Percentiles rank a stretch among this genome's conserved stretches.
phyloP scores from a whole-genome alignment of 805 yeast genomes.

The Isabelozyma rhagii region DNA sequence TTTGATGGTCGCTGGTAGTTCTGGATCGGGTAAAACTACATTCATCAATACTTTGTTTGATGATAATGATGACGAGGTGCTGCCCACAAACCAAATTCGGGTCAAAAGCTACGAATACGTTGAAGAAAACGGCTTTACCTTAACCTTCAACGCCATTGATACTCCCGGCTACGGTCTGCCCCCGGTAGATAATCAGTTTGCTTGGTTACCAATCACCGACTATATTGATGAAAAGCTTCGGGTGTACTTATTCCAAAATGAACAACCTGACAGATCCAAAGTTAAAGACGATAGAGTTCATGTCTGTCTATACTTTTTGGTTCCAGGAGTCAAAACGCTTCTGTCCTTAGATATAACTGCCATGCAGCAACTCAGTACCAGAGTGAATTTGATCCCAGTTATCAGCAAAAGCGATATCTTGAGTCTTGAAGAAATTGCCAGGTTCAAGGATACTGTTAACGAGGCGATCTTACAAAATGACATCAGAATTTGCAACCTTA shows the following conservation, averaged over 20 bases:
- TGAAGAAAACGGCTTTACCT: conserved; percentile 62
- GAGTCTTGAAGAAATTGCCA: conserved; percentile 19
- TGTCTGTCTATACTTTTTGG: conserved; percentile 78
- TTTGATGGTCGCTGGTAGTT: conserved; percentile 34
- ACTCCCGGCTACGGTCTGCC: conserved; percentile 70
- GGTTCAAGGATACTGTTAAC: conserved; percentile 23
- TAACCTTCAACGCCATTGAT: conserved; percentile 64
- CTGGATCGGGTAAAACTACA: conserved; percentile 62
- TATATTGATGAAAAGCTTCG: conserved; percentile 79
- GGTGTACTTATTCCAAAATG: conserved; percentile 67
- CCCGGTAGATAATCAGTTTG: conserved; percentile 41
- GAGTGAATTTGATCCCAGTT: conserved; percentile 39
- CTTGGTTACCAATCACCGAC: conserved; percentile 48
- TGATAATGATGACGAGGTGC: conserved; percentile 14
- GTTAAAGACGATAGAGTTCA: conserved; percentile 69
- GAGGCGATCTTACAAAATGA: conserved; percentile 17
- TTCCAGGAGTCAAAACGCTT: conserved; percentile 59
- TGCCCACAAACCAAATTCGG: conserved; percentile 23
- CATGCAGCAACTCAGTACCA: conserved; percentile 29
- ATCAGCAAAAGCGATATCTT: conserved; percentile 36
- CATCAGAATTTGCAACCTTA: conserved; percentile 29
- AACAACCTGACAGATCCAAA: conserved; percentile 29
- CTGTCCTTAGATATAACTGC: conserved; percentile 32
- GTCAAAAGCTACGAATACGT: conserved; percentile 48
- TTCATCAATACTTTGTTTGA: conserved; percentile 80